Percentiles rank a stretch among this genome's conserved stretches.
These are phyloP conservation scores for Zygosaccharomyces sapae DNA, from an alignment of 1,139 yeast species.

Conservation along the genomic window DNA sequence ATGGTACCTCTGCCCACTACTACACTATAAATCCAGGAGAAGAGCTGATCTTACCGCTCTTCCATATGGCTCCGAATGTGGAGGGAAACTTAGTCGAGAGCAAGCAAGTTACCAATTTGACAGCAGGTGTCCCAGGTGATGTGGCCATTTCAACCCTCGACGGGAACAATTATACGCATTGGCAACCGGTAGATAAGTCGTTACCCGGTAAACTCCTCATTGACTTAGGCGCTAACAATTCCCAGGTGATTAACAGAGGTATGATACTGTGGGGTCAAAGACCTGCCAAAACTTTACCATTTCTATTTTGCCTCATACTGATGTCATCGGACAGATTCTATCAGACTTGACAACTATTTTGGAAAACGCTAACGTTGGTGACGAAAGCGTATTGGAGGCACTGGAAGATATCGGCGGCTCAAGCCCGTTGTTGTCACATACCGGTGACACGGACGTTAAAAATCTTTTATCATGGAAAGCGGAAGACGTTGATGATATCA, in stretches of 20 bases:
- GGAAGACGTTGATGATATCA: slow-evolving; percentile 30
- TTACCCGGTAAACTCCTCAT: slow-evolving; percentile 40
- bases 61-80: slow-evolving; percentile 42
- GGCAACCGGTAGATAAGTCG: slow-evolving; percentile 52
- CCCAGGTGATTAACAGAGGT: slow-evolving; percentile 35
- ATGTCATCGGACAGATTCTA: slow-evolving; percentile 22
- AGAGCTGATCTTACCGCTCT: slow-evolving; percentile 52
- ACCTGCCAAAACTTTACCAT: slow-evolving; percentile 42
- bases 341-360: slow-evolving; percentile 22
- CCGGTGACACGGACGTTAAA: slow-evolving; percentile 21
- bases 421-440: slow-evolving; percentile 1
- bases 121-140: slow-evolving; percentile 63
- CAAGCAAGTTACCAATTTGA: slow-evolving; percentile 45
- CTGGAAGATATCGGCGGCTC: slow-evolving; percentile 14
- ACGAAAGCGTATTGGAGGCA: slow-evolving; percentile 12
- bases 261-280: slow-evolving; percentile 44
- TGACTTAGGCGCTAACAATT: slow-evolving; percentile 44
- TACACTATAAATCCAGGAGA: slow-evolving; percentile 46
- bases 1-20: slow-evolving; percentile 36
- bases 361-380: slow-evolving; percentile 14
- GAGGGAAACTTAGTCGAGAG: slow-evolving; percentile 62
- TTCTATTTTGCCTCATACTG: slow-evolving; percentile 32
- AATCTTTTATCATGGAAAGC: slow-evolving; percentile 31
- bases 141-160: slow-evolving; percentile 60
- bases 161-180: slow-evolving; percentile 74